Base-by-base conservation (phyloP, 1,139 yeast species). In the Petasospora fabianii region DNA sequence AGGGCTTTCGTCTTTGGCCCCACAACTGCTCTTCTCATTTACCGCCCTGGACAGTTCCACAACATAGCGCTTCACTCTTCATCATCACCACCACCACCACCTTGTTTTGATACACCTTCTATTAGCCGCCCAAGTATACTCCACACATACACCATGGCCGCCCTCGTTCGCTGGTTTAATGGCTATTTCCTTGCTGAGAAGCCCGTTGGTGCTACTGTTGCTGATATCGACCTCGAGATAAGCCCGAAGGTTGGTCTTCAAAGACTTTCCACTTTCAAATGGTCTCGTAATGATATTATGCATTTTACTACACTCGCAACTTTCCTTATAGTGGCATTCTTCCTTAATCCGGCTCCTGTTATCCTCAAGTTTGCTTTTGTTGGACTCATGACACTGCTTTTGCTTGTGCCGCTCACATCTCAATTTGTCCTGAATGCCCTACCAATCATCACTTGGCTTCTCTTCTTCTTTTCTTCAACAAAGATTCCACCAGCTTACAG, bases 391-490 rank as follows among this genome's bases (percentile, higher is more conserved):
- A 47, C 48, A 3, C 26, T 53, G 16, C 39, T 60, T 11, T 72
- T 85, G 51, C 59, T 81, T 32, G 54, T 85, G 8, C 97, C 97
- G 7, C 62, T 84, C 39, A 81, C 95, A 1, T 73, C 85, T 13
- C 97, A 92, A 62, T 88, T 94, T 60, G 85, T 88, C 58, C 70
- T 85, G 34, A 82, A 81, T 54, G 95, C 90, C 18, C 68, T 88
- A 55, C 97, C 98, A 3, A 79, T 94, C 21, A 74, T 84, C 41
- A 73, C 95, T 7, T 92, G 97, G 97, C 75, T 88, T 50, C 78
- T 90, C 21, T 71, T 92, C 42, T 92, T 82, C 64, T 88, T 85
- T 62, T 75, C 83, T 22, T 81, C 92, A 37, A 77, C 86, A 17
- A 83, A 78, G 55, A 84, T 92, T 49, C 90, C 95, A 11, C 71